Conservation (phyloP, 768 basidiomycete genomes). For the Pulveroboletus frians region DNA sequence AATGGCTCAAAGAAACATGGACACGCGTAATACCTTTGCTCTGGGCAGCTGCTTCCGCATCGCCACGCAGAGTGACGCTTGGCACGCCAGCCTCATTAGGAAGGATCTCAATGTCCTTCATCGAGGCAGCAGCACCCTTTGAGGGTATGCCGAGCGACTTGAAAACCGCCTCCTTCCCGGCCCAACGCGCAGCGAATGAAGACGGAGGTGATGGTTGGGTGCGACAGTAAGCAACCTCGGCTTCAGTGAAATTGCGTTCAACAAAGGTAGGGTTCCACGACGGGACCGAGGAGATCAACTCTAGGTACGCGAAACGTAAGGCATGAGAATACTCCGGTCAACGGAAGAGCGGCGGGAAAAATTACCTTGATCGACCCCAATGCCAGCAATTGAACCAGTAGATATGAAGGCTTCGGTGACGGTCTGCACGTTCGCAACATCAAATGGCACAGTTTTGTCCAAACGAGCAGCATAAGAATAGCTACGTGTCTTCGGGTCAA, state of each 20-base stretch:
- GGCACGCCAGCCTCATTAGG: slow-evolving; percentile 77
- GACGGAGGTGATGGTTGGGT: slow-evolving; percentile 81
- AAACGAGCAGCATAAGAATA: slow-evolving; percentile 74
- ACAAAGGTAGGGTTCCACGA: slow-evolving; percentile 85
- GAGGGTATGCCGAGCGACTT: slow-evolving; percentile 88
- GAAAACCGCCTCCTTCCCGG: slow-evolving; percentile 95
- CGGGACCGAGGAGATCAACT: slow-evolving; percentile 89
- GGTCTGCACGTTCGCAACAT: slow-evolving; percentile 64
- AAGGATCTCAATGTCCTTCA: slow-evolving; percentile 97
- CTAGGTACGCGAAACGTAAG: slow-evolving; percentile 34
- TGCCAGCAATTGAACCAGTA: slow-evolving; percentile 54
- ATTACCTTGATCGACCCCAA: slow-evolving; percentile 89
- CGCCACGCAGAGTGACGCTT: slow-evolving; percentile 68
- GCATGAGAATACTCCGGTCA: slow-evolving; percentile 3
- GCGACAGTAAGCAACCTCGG: slow-evolving; percentile 81
- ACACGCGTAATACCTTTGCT: slow-evolving; percentile 69
- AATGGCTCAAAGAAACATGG: slow-evolving; percentile 87
- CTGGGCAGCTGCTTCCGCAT: slow-evolving; percentile 69
- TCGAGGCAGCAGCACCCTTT: slow-evolving; percentile 88
- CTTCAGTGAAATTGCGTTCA: slow-evolving; percentile 86
- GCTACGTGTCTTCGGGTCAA: slow-evolving; percentile 79
- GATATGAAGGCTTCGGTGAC: slow-evolving; percentile 41
- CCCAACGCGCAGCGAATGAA: slow-evolving; percentile 96
- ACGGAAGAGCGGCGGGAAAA: neutral
- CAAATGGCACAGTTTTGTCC: slow-evolving; percentile 45